These are phyloP conservation scores for Testicularia cyperi DNA, from an alignment of 1,284 basidiomycete species.

Conservation along the genomic window DNA sequence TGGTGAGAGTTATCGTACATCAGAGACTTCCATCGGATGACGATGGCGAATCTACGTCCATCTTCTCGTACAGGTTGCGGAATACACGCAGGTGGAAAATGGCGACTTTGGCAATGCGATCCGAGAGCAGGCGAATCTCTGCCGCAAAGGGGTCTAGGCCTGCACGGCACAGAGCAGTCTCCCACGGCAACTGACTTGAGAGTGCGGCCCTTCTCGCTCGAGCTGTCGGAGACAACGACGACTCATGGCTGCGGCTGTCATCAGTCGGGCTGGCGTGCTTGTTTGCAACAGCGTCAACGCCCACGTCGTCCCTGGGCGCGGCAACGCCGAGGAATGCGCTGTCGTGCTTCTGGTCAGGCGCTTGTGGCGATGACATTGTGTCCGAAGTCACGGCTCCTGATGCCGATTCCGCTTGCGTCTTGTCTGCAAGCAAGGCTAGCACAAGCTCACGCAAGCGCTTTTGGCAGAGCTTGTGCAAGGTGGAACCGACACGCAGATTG, in stretches of 20 bases:
- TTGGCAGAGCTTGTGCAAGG: constrained; percentile 48
- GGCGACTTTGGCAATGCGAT: constrained; percentile 46
- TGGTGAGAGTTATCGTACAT: no score
- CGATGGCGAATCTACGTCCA: not conserved
- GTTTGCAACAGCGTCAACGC: no score
- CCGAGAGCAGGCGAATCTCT: constrained; percentile 43
- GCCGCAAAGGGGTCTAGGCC: constrained; percentile 44
- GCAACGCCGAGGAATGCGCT: no score
- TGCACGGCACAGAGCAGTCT: constrained; percentile 24
- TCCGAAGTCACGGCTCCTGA: no score
- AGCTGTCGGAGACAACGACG: no score
- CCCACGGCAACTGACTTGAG: constrained; percentile 18
- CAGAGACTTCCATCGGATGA: no score
- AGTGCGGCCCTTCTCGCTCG: no score
- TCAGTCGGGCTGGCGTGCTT: no score
- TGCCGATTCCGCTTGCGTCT: constrained; percentile 5
- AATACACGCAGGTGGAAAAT: constrained; percentile 47
- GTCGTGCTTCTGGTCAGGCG: constrained; percentile 16
- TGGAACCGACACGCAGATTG: constrained; percentile 31
- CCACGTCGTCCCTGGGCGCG: no score
- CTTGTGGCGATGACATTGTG: no score
- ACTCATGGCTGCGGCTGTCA: no score
- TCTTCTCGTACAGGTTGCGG: constrained; percentile 40
- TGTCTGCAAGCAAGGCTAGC: constrained; percentile 31
- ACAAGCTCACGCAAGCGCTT: constrained; percentile 35